Conservation (phyloP, 176 grass and related monocot species). For the Coix lacrymajobi region DNA sequence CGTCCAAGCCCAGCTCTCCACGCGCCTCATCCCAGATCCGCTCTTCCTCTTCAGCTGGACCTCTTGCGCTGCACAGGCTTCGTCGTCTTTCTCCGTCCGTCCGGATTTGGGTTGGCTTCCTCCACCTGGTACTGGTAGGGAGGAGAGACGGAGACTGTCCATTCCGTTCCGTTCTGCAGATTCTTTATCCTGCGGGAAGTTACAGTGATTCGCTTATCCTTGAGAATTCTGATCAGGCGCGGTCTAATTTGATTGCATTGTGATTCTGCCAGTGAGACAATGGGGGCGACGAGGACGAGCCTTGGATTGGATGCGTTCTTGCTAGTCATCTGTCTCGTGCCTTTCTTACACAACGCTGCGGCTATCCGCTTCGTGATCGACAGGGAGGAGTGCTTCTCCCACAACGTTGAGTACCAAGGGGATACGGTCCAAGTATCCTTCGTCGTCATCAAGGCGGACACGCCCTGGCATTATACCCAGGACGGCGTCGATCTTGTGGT, state of each 20-base stretch:
- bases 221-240: background rate
- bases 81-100: background rate
- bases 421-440: constrained; percentile 83
- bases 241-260: background rate
- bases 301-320: constrained; percentile 30
- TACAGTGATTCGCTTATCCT: background rate
- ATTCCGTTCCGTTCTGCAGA: background rate
- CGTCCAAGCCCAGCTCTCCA: constrained; percentile 6
- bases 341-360: constrained; percentile 24
- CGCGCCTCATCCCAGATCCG: constrained; percentile 11
- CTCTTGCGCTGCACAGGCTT: background rate
- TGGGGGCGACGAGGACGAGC: constrained; percentile 32
- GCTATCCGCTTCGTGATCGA: constrained; percentile 93
- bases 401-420: constrained; percentile 75
- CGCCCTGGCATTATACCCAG: constrained; percentile 79
- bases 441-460: constrained; percentile 87
- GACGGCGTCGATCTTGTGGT: constrained; percentile 97
- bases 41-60: background rate
- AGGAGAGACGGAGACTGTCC: background rate
- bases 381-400: constrained; percentile 91
- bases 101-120: background rate
- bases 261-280: constrained; percentile 13
- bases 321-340: constrained; percentile 7
- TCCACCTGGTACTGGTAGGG: background rate
- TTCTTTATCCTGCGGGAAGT: background rate